Evolutionary conservation across 495 filamentous ascomycete species (phyloP).

Genomic region (Neurospora sublineolata): DNA sequence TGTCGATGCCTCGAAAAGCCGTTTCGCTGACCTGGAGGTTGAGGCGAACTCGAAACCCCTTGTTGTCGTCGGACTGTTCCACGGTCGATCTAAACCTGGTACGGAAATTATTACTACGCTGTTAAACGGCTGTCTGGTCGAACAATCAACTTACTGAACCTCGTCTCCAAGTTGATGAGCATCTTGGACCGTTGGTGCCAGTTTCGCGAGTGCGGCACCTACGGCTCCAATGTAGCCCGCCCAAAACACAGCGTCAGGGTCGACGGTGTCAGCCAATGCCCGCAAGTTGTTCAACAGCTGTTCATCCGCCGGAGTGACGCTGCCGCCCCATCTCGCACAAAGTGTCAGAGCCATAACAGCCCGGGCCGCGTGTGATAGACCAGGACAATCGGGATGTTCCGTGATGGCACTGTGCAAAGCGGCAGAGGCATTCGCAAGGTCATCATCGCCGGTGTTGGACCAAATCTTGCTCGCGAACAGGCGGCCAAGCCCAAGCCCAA

Average conservation of each 20-base stretch:
- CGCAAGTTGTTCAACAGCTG: conserved; percentile 28
- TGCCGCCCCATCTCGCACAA: conserved; percentile 65
- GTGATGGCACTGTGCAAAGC: conserved; percentile 63
- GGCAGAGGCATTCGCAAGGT: conserved; percentile 47
- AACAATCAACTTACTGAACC: conserved; percentile 21
- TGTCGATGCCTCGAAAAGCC: conserved; percentile 11
- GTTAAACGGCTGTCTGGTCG: not conserved
- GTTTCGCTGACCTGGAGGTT: conserved; percentile 18
- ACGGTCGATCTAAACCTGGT: conserved; percentile 19
- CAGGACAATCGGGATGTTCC: conserved; percentile 56
- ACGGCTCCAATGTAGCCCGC: conserved; percentile 33
- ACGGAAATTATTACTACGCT: not conserved
- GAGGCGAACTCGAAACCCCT: conserved; percentile 21
- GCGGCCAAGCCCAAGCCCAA: conserved; percentile 28
- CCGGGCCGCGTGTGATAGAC: conserved; percentile 59
- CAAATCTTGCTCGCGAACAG: conserved; percentile 36
- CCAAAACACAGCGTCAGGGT: conserved; percentile 30
- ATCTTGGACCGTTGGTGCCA: conserved; percentile 25
- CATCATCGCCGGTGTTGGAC: conserved; percentile 31
- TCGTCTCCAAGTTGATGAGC: conserved; percentile 8
- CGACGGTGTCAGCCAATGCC: conserved; percentile 18
- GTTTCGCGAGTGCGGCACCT: conserved; percentile 19
- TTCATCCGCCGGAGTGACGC: conserved; percentile 41
- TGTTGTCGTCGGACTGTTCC: conserved; percentile 8
- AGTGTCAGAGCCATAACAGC: conserved; percentile 61